Evolutionary conservation across 176 grass and related monocot species (phyloP).

Genomic region (Echinochloa phyllopogon): DNA sequence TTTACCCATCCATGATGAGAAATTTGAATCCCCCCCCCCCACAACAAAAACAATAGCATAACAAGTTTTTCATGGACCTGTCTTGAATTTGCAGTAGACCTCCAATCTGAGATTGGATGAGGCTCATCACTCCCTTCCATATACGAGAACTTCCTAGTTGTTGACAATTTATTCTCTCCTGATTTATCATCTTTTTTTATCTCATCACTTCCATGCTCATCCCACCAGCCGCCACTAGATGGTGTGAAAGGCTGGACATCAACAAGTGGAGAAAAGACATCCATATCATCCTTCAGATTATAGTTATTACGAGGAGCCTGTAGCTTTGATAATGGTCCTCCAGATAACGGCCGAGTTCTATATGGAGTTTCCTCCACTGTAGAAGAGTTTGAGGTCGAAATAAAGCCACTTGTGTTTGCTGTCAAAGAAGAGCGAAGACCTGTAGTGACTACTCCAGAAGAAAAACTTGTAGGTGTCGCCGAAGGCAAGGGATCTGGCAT

Average conservation of each 20-base stretch:
- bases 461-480: constrained; percentile 51
- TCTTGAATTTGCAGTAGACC: constrained; percentile 65
- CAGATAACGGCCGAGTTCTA: constrained; percentile 50
- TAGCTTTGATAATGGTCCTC: constrained; percentile 65
- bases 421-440: constrained; percentile 65
- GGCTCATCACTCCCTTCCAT: constrained; percentile 61
- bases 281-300: constrained; percentile 97
- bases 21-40: background rate
- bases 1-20: constrained; percentile 1
- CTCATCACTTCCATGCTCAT: constrained; percentile 83
- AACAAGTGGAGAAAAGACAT: constrained; percentile 98
- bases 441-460: constrained; percentile 56
- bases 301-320: constrained; percentile 67
- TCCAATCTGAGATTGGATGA: constrained; percentile 79
- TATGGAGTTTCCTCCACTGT: constrained; percentile 66
- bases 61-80: constrained; percentile 59
- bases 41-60: constrained; percentile 27
- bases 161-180: constrained; percentile 63
- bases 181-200: constrained; percentile 69
- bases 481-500: constrained; percentile 98
- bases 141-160: constrained; percentile 68
- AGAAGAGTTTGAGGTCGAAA: constrained; percentile 46
- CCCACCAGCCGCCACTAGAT: constrained; percentile 81
- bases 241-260: constrained; percentile 95
- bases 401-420: constrained; percentile 50